Evolutionary conservation across 176 grass and related monocot genomes (phyloP).

Genomic region (Carex kokanica): DNA sequence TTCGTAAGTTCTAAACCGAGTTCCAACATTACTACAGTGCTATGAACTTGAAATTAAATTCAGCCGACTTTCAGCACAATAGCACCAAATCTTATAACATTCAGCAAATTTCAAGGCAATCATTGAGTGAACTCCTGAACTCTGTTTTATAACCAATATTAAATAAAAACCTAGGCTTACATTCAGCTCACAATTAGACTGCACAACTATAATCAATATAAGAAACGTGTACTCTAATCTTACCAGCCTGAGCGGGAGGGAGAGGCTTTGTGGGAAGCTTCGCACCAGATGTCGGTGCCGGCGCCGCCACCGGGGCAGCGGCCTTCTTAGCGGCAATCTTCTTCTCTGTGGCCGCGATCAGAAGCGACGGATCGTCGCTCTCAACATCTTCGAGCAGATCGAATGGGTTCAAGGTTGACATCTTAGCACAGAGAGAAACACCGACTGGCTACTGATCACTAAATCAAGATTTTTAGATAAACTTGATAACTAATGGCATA

Average conservation of each 20-base stretch:
- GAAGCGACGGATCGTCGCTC: conserved; percentile 53
- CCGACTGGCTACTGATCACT: not conserved
- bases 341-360: conserved; percentile 59
- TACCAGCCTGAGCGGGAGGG: conserved; percentile 69
- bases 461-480: not conserved
- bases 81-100: not conserved
- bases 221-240: conserved; percentile 22
- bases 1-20: not conserved
- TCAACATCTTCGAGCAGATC: conserved; percentile 81
- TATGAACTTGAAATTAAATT: not conserved
- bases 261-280: conserved; percentile 58
- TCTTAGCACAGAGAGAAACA: conserved; percentile 19
- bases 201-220: not conserved
- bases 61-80: not conserved
- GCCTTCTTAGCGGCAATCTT: conserved; percentile 46
- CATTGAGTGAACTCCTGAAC: not conserved
- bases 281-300: conserved; percentile 16
- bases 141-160: not conserved
- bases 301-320: conserved; percentile 13
- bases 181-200: not conserved
- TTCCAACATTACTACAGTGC: not conserved
- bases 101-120: not conserved
- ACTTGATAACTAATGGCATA: not conserved
- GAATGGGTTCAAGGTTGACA: conserved; percentile 61
- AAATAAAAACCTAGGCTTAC: not conserved